Evolutionary conservation across 1,284 basidiomycete genomes (phyloP).

Genomic region (Puccinia triticina): DNA sequence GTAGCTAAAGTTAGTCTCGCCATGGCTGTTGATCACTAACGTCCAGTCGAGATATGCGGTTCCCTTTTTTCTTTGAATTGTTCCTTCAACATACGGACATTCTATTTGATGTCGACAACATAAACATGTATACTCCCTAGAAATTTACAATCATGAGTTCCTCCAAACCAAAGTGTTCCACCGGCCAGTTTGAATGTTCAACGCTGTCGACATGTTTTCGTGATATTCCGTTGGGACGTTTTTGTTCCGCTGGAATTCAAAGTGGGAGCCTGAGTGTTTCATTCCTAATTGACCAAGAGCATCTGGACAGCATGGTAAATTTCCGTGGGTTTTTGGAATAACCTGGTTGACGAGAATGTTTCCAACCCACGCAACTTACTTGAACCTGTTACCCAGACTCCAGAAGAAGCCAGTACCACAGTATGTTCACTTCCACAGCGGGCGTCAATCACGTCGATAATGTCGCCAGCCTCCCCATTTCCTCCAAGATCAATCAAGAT

Average conservation of each 20-base stretch:
- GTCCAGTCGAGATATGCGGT: no score
- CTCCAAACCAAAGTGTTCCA: conserved; percentile 39
- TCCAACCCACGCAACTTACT: conserved; percentile 11
- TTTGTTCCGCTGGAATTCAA: conserved; percentile 22
- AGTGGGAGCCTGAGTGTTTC: not conserved
- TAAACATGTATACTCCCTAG: not conserved
- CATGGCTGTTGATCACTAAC: not conserved
- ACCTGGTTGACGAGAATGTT: not conserved
- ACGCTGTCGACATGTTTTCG: not conserved
- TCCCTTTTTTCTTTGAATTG: not conserved
- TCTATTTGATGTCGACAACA: not conserved
- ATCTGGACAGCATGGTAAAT: not conserved
- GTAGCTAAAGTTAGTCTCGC: not conserved
- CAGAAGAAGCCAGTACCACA: conserved; percentile 17
- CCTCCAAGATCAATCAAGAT: conserved; percentile 40
- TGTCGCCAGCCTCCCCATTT: conserved; percentile 27
- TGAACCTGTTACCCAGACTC: conserved; percentile 40
- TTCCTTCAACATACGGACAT: not conserved
- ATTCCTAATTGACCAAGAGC: conserved; percentile 41
- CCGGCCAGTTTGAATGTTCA: conserved; percentile 22
- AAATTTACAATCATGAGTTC: not conserved
- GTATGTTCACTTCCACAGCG: conserved; percentile 48
- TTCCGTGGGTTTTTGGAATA: not conserved
- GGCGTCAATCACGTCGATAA: conserved; percentile 43
- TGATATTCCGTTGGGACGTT: not conserved